Base-by-base conservation (phyloP, 768 basidiomycete genomes). In the Tylopilus cervinicoccineus region DNA sequence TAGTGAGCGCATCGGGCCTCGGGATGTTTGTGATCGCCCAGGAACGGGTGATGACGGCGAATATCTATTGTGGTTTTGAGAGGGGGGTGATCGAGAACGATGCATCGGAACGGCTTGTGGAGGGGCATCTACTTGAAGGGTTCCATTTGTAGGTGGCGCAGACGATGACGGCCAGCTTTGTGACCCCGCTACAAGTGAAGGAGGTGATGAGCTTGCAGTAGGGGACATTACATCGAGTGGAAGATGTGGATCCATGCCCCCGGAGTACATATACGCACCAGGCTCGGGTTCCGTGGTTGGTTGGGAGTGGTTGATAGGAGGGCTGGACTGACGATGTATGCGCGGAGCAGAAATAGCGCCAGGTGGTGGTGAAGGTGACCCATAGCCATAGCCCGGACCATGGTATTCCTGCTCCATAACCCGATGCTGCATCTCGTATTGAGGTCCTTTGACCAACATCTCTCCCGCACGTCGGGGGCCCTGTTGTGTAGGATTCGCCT, bases 361-460 rank as follows among this genome's bases (percentile, higher is more conserved):
- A n/a, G 70, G 54, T 2, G 61, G 45, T 2, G 62, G 44, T 6
- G 66, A 58, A 22, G 66, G 10, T 2, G 62, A 37, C 4, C 59
- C 57, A 48, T 67, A 65, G n/a, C 50, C 48, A 14, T 63, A 61
- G 4, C 47, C 56, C 39, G 67, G 57, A 9, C 72, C 75, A 41
- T 75, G 74, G 54, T 89, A 88, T 63, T 95, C 91, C 58, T 93
- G 86, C 65, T 93, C 89, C 78, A 97, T 92, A 42, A 85, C 88
- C 20, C 87, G 83, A 65, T 92, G 88, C 64, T 97, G 94, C 80
- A 89, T 85, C 60, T 95, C 94, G 63, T 95, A 97, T 59, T 91
- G 88, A 32, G 94, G 91, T 5, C 88, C 83, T 53, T 84, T 83
- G 45, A 97, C 79, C 8, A 93, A 85, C 72, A 82, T 91, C 69